These are phyloP conservation scores for Trypanosoma vivax DNA, from an alignment of 208 protist species.

Conservation along the genomic window DNA sequence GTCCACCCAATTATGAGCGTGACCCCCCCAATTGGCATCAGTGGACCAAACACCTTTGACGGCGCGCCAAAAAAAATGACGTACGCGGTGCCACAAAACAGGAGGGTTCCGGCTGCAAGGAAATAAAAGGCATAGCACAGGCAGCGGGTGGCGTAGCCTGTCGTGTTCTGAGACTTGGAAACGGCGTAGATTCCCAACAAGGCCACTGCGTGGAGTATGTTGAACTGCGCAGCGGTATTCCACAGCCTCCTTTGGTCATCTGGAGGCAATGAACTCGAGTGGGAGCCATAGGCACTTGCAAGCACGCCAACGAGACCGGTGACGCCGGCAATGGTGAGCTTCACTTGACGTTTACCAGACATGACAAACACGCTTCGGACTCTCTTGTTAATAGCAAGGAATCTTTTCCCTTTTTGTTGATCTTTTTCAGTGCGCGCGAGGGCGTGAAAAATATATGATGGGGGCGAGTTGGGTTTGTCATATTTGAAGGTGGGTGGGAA, in stretches of 20 bases:
- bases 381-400: too few species aligned
- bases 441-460: too few species aligned
- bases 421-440: too few species aligned
- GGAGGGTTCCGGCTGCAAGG: slow-evolving; percentile 32
- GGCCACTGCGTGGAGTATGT: slow-evolving; percentile 62
- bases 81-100: slow-evolving; percentile 71
- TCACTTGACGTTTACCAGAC: too few species aligned
- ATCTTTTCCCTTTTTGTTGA: too few species aligned
- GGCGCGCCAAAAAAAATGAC: slow-evolving; percentile 39
- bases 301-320: slow-evolving; percentile 16
- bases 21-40: slow-evolving; percentile 60
- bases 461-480: too few species aligned
- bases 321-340: slow-evolving; percentile 10
- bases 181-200: slow-evolving; percentile 39
- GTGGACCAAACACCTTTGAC: slow-evolving; percentile 37
- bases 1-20: slow-evolving; percentile 65
- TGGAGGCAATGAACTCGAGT: slow-evolving; percentile 8
- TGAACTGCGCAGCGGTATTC: slow-evolving; percentile 29
- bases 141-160: slow-evolving; percentile 12
- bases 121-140: slow-evolving; percentile 50
- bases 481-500: too few species aligned
- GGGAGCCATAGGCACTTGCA: slow-evolving; percentile 13
- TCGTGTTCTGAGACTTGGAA: slow-evolving; percentile 9
- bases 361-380: too few species aligned
- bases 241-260: slow-evolving; percentile 1